These are phyloP conservation scores for Acephala macrosclerotiorum DNA, from an alignment of 2,329 filamentous ascomycete species.

Conservation along the genomic window DNA sequence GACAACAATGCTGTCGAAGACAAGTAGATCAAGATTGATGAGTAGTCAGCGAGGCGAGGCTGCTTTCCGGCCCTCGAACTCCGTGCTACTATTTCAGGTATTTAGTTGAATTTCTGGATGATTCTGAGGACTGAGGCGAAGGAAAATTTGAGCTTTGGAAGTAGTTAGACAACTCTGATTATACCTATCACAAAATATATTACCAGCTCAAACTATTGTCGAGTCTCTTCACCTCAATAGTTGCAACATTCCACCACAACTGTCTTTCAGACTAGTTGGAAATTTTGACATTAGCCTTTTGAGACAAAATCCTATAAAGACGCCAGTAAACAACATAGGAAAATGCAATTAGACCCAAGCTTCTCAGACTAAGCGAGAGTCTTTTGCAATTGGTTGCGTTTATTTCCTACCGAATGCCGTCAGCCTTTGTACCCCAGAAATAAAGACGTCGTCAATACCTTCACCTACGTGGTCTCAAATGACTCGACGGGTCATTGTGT, in stretches of 20 bases:
- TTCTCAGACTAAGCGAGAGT: not conserved
- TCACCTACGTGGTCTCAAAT: not conserved
- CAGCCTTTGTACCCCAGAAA: not conserved
- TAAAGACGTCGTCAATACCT: not conserved
- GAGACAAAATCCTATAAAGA: not conserved
- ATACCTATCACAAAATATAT: not conserved
- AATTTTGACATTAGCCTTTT: not conserved
- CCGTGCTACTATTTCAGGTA: not conserved
- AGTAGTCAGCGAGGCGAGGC: not conserved
- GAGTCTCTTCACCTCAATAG: not conserved
- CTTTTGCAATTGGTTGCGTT: not conserved
- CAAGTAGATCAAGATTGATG: not conserved
- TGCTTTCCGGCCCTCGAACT: not conserved
- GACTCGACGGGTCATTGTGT: not conserved
- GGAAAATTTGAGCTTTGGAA: not conserved
- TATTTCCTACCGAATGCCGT: not conserved
- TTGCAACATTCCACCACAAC: not conserved
- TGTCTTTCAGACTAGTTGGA: not conserved
- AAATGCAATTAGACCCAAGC: not conserved
- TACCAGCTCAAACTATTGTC: constrained; percentile 1
- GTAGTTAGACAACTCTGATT: not conserved
- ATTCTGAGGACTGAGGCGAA: not conserved
- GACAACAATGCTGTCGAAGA: constrained; percentile 1
- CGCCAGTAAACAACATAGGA: not conserved
- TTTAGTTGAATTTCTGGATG: not conserved